These are phyloP conservation scores for Rubia yunnanensis DNA, from an alignment of 257 asterid species.

Conservation along the genomic window DNA sequence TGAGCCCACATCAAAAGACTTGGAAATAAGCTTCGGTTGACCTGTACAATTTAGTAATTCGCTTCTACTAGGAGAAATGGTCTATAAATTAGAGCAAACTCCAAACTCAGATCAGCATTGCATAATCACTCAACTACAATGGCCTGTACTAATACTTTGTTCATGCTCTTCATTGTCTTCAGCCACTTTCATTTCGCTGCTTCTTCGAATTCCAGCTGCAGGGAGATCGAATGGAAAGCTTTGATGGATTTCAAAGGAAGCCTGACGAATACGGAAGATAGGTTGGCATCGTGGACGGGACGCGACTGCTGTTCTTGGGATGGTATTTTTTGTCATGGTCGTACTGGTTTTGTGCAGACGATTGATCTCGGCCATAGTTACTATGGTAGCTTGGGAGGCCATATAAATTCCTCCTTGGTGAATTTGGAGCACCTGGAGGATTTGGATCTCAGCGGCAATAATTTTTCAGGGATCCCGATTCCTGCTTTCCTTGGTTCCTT, in stretches of 20 bases:
- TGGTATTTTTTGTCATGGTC: conserved; percentile 3
- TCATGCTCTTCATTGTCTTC: too few species aligned
- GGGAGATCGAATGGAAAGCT: neutral
- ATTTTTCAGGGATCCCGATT: neutral
- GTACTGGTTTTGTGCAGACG: conserved; percentile 9
- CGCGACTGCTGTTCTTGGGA: neutral
- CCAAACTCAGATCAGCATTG: too few species aligned
- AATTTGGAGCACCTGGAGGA: conserved; percentile 9
- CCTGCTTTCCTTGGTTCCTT: neutral
- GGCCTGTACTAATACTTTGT: too few species aligned
- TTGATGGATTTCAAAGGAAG: neutral
- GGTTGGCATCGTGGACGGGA: neutral
- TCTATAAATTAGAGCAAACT: too few species aligned
- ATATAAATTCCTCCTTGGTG: conserved; percentile 16
- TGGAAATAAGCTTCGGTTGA: too few species aligned
- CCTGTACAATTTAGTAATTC: too few species aligned
- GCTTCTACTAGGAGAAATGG: too few species aligned
- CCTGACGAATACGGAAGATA: neutral
- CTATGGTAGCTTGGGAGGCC: conserved; percentile 15
- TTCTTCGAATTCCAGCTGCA: neutral
- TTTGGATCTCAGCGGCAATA: conserved; percentile 14
- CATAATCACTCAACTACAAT: too few species aligned
- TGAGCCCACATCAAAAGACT: too few species aligned
- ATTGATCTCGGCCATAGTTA: conserved; percentile 6
- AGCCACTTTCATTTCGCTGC: neutral